These are phyloP conservation scores for Metarhizium anisopliae DNA, from an alignment of 2,329 filamentous ascomycete genomes.

Conservation along the genomic window DNA sequence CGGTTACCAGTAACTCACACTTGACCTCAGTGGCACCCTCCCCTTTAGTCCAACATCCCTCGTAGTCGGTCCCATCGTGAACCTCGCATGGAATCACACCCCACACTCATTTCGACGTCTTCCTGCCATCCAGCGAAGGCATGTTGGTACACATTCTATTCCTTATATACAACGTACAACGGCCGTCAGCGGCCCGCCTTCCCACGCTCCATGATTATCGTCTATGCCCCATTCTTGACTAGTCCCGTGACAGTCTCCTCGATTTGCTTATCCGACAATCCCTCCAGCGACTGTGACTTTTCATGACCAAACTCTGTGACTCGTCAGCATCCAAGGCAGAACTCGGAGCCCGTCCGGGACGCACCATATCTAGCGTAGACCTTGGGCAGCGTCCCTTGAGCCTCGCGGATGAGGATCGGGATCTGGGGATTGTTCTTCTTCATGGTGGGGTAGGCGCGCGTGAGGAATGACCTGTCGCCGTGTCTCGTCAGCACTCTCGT, in stretches of 20 bases:
- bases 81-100: neutral
- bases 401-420: conserved; percentile 93
- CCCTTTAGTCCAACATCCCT: neutral
- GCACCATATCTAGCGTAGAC: conserved; percentile 90
- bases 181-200: neutral
- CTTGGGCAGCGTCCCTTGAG: conserved; percentile 70
- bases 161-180: neutral
- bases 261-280: conserved; percentile 51
- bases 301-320: conserved; percentile 44
- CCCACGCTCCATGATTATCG: neutral
- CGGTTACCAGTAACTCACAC: too few relatives aligned
- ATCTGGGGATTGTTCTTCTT: conserved; percentile 96
- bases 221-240: conserved; percentile 30
- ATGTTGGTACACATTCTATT: neutral
- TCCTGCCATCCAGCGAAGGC: neutral
- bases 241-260: conserved; percentile 48
- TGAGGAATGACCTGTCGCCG: conserved; percentile 69
- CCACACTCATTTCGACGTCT: neutral
- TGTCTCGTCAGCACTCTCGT: neutral
- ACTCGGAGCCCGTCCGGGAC: conserved; percentile 4
- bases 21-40: too few relatives aligned
- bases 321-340: neutral
- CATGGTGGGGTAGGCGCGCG: conserved; percentile 91
- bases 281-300: conserved; percentile 49
- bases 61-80: neutral